These are phyloP conservation scores for Rhizopogon salebrosus DNA, from an alignment of 768 basidiomycete species.

Conservation along the genomic window DNA sequence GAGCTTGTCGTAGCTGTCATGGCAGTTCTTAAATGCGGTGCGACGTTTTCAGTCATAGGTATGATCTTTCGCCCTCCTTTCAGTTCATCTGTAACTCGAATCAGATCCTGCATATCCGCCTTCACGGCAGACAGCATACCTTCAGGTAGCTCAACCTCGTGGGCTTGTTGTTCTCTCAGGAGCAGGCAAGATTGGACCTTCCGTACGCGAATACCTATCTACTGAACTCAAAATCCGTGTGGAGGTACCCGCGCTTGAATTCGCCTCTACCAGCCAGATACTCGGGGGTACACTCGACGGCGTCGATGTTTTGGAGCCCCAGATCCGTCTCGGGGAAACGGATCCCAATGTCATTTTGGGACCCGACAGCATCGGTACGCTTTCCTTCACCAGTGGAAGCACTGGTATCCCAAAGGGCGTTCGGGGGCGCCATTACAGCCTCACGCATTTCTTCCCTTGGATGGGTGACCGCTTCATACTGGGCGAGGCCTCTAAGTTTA, in stretches of 20 bases:
- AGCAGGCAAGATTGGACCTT: constrained; percentile 74
- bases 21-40: constrained; percentile 93
- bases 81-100: neutral
- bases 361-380: constrained; percentile 91
- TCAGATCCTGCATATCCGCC: constrained; percentile 96
- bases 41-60: constrained; percentile 97
- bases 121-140: constrained; percentile 86
- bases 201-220: constrained; percentile 79
- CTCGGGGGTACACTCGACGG: constrained; percentile 51
- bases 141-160: constrained; percentile 87
- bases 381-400: constrained; percentile 95
- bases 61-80: constrained; percentile 16
- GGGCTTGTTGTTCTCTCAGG: constrained; percentile 88
- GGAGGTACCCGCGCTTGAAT: constrained; percentile 85
- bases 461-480: constrained; percentile 88
- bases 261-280: constrained; percentile 58
- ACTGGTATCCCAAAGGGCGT: constrained; percentile 99
- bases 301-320: constrained; percentile 59
- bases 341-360: constrained; percentile 84
- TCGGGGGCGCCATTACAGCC: constrained; percentile 85
- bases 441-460: constrained; percentile 99
- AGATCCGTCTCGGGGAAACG: constrained; percentile 47
- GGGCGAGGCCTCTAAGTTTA: constrained; percentile 74
- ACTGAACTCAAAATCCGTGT: constrained; percentile 79
- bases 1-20: constrained; percentile 97